phyloP scores from a whole-genome alignment of 257 asterid species.

The Penstemon davidsonii region DNA sequence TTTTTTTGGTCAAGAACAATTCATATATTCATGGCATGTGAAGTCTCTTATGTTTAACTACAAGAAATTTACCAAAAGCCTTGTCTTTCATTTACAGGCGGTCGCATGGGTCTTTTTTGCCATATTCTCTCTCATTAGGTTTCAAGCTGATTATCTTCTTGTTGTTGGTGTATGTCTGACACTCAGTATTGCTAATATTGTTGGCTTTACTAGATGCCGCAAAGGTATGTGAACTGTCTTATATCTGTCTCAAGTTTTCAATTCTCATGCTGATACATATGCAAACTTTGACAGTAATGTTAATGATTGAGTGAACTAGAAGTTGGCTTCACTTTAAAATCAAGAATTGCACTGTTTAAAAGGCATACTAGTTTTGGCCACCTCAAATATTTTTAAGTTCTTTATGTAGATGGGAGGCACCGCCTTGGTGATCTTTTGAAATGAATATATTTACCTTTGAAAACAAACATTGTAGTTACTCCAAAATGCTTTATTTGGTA shows the following conservation, averaged over 20 bases:
- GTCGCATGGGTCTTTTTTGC: slow-evolving; percentile 61
- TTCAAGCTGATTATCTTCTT: slow-evolving; percentile 63
- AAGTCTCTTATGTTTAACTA: slow-evolving; percentile 3
- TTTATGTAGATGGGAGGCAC: too few relatives aligned
- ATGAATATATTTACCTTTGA: too few relatives aligned
- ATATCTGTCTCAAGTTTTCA: background rate
- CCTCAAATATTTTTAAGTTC: too few relatives aligned
- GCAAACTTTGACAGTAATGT: too few relatives aligned
- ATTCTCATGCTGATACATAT: slow-evolving; percentile 1
- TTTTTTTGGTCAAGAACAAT: background rate
- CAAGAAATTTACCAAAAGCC: slow-evolving; percentile 11
- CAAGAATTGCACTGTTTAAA: background rate
- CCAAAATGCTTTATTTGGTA: too few relatives aligned
- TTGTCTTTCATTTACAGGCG: slow-evolving; percentile 40
- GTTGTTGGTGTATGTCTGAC: slow-evolving; percentile 65
- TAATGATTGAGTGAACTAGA: too few relatives aligned
- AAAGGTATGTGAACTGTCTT: slow-evolving; percentile 41
- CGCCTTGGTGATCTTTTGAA: too few relatives aligned
- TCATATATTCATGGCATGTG: slow-evolving; percentile 8
- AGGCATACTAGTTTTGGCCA: too few relatives aligned
- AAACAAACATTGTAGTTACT: too few relatives aligned
- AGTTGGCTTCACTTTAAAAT: background rate
- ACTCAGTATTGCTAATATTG: slow-evolving; percentile 59
- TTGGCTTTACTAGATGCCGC: slow-evolving; percentile 66
- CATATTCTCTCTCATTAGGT: slow-evolving; percentile 62